Evolutionary conservation across 2,329 filamentous ascomycete genomes (phyloP), one percentile per base, ranked within the genome.

Genomic region (Neonectria faginata): DNA sequence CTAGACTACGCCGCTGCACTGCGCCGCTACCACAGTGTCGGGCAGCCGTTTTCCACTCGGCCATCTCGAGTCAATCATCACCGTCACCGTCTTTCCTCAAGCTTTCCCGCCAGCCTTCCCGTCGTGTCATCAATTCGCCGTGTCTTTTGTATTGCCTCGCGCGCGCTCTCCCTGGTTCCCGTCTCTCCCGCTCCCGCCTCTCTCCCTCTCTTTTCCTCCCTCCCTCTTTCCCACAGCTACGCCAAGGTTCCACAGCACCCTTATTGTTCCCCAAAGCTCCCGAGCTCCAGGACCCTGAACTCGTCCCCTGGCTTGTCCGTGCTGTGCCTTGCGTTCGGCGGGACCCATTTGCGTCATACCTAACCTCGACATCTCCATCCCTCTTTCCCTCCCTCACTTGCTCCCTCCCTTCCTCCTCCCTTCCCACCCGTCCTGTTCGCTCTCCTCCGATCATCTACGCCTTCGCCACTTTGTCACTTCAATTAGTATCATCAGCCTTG

Each of bases 281-380:
- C 27, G 10, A 51, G 48, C 52, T n/a, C 33, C 51, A 22, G 36
- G 27, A 20, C 33, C 44, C 59, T 54, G 51, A 42, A 14, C 51
- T 29, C 25, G 25, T n/a, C 16, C 22, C 39, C 57, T 53, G 51
- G 27, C 39, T 22, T n/a, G 48, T 22, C 48, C 29, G n/a, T 51
- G 48, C 60, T 71, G 70, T 72, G 68, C 65, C 70, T 71, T 70
- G 65, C 57, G 61, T 59, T 61, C 68, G 56, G 69, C 70, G 67
- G 65, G 57, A 54, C 68, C 65, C 62, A 68, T 71, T 62, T 72
- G 69, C 70, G 70, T 73, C 70, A 73, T 73, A 73, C 63, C 63
- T 60, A 45, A 66, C 62, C 60, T 65, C 50, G 57, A 57, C 48
- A 27, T 39, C 39, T 20, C 39, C 39, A 20, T 42, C 39, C 27